Conservation (phyloP, 2,329 filamentous ascomycete species). For the Sclerotiophoma versabilis region DNA sequence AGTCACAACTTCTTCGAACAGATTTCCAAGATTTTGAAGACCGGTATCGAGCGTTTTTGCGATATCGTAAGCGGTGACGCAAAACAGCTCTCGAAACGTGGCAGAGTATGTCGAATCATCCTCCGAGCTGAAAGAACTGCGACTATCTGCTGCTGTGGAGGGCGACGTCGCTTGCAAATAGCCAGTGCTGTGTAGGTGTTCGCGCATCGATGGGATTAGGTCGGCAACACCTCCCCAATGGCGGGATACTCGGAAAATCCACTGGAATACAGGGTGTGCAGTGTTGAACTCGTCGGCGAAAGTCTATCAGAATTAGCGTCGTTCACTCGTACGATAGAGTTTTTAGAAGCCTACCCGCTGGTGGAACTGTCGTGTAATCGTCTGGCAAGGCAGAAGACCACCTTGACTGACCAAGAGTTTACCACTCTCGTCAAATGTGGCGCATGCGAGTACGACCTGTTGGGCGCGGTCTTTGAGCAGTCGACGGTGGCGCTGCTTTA, state of each 20-base stretch:
- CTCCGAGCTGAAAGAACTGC: constrained; percentile 42
- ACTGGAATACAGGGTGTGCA: constrained; percentile 81
- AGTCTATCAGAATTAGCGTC: constrained; percentile 47
- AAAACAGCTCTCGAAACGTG: constrained; percentile 84
- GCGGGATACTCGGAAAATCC: constrained; percentile 82
- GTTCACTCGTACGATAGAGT: constrained; percentile 64
- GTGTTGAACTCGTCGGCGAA: constrained; percentile 78
- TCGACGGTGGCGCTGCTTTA: constrained; percentile 49
- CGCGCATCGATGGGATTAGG: constrained; percentile 74
- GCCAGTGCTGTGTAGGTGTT: constrained; percentile 67
- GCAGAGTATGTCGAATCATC: constrained; percentile 75
- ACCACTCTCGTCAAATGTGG: constrained; percentile 71
- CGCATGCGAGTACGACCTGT: constrained; percentile 64
- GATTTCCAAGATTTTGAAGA: constrained; percentile 68
- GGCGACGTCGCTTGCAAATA: constrained; percentile 33
- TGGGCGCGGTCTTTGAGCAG: constrained; percentile 57
- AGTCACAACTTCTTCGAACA: constrained; percentile 78
- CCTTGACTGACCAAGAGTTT: constrained; percentile 73
- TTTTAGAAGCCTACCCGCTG: constrained; percentile 48
- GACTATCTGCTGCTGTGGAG: constrained; percentile 23
- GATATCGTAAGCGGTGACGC: constrained; percentile 76
- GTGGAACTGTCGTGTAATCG: constrained; percentile 72
- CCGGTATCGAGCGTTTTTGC: constrained; percentile 70
- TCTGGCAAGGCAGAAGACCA: constrained; percentile 72
- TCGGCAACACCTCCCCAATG: constrained; percentile 76